Evolutionary conservation across 2,329 filamentous ascomycete species (phyloP).

Genomic region (Alternaria gansuensis): DNA sequence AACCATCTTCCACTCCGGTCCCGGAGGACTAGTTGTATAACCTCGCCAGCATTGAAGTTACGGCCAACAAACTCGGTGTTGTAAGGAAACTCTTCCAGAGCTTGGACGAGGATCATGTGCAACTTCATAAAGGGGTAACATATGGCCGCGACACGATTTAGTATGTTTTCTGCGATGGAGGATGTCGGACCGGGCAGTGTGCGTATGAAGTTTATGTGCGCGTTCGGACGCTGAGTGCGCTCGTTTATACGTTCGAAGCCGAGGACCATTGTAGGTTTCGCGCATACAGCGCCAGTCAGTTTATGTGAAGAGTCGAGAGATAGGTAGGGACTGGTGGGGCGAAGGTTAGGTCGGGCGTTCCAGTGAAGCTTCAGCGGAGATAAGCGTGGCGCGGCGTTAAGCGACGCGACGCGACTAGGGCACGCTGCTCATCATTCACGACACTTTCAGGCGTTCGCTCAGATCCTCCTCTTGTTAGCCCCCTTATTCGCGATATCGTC

Average conservation of each 20-base stretch:
- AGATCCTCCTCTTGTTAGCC: background rate
- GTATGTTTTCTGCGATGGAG: slow-evolving; percentile 45
- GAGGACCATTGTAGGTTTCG: slow-evolving; percentile 69
- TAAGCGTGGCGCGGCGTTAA: slow-evolving; percentile 15
- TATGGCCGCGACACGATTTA: slow-evolving; percentile 66
- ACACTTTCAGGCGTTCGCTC: background rate
- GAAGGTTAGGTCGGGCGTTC: no score
- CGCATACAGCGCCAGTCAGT: slow-evolving; percentile 1
- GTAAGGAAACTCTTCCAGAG: slow-evolving; percentile 80
- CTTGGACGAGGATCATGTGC: slow-evolving; percentile 58
- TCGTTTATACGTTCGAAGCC: slow-evolving; percentile 83
- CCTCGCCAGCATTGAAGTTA: slow-evolving; percentile 90
- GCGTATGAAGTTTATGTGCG: slow-evolving; percentile 85
- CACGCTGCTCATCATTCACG: slow-evolving; percentile 4
- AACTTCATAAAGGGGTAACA: slow-evolving; percentile 69
- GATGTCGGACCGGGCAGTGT: slow-evolving; percentile 68
- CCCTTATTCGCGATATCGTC: background rate
- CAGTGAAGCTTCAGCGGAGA: slow-evolving; percentile 5
- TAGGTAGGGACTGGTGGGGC: background rate
- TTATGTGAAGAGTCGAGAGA: background rate
- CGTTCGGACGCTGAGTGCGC: slow-evolving; percentile 76
- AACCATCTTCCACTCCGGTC: slow-evolving; percentile 73
- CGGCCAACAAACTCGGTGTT: slow-evolving; percentile 86
- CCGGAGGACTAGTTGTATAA: slow-evolving; percentile 83
- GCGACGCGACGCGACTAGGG: slow-evolving; percentile 8